These are phyloP conservation scores for Penicillium sp. DNA, from an alignment of 2,329 filamentous ascomycete genomes.

Conservation along the genomic window DNA sequence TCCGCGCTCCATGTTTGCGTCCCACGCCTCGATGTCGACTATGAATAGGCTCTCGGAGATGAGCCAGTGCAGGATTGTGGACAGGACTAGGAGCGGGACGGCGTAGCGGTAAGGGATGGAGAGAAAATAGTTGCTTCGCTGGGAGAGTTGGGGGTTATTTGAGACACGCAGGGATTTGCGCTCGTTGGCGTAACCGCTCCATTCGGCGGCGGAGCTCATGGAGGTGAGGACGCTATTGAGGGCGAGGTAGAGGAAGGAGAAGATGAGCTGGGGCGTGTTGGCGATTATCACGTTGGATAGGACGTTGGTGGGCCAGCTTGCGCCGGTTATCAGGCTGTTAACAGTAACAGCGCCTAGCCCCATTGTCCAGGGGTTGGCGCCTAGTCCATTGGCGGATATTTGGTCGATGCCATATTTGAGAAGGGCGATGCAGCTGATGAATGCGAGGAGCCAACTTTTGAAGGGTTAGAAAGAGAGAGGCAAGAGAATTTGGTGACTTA, in stretches of 20 bases:
- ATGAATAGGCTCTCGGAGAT: constrained; percentile 45
- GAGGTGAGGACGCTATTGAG: constrained; percentile 36
- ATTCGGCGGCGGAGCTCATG: constrained; percentile 48
- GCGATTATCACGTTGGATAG: constrained; percentile 23
- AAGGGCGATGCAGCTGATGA: not conserved
- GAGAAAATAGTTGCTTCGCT: constrained; percentile 38
- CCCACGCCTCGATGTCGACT: constrained; percentile 27
- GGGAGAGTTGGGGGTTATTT: constrained; percentile 26
- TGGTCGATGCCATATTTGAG: not conserved
- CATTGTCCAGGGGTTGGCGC: not conserved
- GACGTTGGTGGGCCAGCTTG: not conserved
- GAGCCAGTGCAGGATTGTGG: constrained; percentile 40
- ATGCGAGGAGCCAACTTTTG: not conserved
- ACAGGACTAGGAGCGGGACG: constrained; percentile 31
- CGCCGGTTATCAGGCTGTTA: not conserved
- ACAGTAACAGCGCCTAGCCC: not conserved
- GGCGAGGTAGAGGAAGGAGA: constrained; percentile 30
- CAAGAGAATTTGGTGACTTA: too few species aligned
- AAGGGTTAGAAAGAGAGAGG: too few species aligned
- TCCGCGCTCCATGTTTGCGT: not conserved
- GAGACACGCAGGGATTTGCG: constrained; percentile 38
- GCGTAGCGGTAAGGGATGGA: constrained; percentile 21
- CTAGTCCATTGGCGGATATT: not conserved
- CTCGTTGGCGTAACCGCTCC: constrained; percentile 33
- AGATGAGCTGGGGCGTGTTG: constrained; percentile 30